Conservation (phyloP, 441 rosid genomes). For the Adansonia grandidieri region DNA sequence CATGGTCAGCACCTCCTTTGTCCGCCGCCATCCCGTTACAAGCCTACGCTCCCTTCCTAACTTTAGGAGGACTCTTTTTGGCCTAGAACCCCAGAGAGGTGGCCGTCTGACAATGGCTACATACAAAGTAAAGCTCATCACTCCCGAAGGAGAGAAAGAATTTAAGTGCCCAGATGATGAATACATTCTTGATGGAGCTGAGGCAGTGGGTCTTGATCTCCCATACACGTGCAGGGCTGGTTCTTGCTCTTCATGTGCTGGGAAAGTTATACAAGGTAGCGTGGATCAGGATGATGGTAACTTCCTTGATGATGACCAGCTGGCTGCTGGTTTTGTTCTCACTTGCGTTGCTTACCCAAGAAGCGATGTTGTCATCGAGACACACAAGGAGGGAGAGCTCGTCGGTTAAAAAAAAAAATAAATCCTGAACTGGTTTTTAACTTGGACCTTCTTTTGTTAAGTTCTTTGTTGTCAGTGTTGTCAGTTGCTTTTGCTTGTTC, state of each 20-base stretch:
- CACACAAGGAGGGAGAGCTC: slow-evolving; percentile 93
- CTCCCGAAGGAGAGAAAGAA: slow-evolving; percentile 65
- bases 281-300: slow-evolving; percentile 82
- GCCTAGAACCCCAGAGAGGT: slow-evolving; percentile 58
- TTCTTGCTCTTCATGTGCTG: slow-evolving; percentile 88
- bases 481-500: neutral
- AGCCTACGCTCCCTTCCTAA: slow-evolving; percentile 58
- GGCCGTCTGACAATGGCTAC: slow-evolving; percentile 64
- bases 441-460: no score
- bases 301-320: slow-evolving; percentile 86
- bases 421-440: neutral
- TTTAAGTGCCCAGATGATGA: slow-evolving; percentile 55
- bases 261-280: slow-evolving; percentile 50
- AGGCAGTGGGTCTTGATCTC: slow-evolving; percentile 70
- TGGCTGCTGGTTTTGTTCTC: slow-evolving; percentile 66
- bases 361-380: slow-evolving; percentile 63
- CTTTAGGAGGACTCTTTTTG: slow-evolving; percentile 56
- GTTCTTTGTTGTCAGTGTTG: neutral
- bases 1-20: slow-evolving; percentile 62
- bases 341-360: slow-evolving; percentile 81
- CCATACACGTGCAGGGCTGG: slow-evolving; percentile 98
- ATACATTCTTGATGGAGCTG: slow-evolving; percentile 71
- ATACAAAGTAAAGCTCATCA: slow-evolving; percentile 75
- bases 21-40: slow-evolving; percentile 45
- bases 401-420: slow-evolving; percentile 21